Evolutionary conservation across 345 rosid genomes (phyloP), one percentile per base, ranked within the genome.

Genomic region (Pelargonium nanum): DNA sequence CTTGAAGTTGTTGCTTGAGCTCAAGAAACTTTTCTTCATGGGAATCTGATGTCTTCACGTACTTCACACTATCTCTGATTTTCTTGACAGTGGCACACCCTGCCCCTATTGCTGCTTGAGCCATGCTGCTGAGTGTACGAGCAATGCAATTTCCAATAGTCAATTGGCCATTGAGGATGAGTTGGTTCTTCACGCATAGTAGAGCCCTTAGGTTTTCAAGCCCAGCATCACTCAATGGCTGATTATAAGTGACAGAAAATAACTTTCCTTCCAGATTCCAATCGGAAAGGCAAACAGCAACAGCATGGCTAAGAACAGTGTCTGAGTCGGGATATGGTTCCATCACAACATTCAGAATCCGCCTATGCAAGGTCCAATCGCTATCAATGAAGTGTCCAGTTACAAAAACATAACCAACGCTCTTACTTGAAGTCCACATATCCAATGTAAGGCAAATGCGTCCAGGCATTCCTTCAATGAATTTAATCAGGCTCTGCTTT

Each of bases 1-100:
- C 92, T 68, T 86, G 95, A 71, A 91, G 95, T 66, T 86, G 96
- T 63, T 83, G 81, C 78, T 82, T 91, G 56, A 91, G 88, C 75
- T 85, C 95, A 56, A 86, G 57, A 72, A 92, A 92, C 77, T 83
- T 92, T 58, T 88, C 95, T 75, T 86, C 96, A 0, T 81, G 88
- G 15, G 89, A 85, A 56, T 91, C 89, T 13, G 95, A 89, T 20
- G 83, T 82, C 77, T 89, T 85, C 73, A 92, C 95, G 15, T 84
- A 80, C 71, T 89, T 92, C 13, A 89, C 95, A 79, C 87, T 79
- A 53, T 85, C 81, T 20, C 95, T 75, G 69, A 92, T 80, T 70
- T 79, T 92, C 83, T 81, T 79, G 66, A 85, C 69, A 57, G 83
- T 75, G 26, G 68, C 87, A 53, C 67, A 66, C 20, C 88, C 90